A percentile compares a stretch with the other conserved stretches of the same genome.
Evolutionary conservation across 2,329 filamentous ascomycete species (phyloP).

Genomic region (Thelonectria olida): DNA sequence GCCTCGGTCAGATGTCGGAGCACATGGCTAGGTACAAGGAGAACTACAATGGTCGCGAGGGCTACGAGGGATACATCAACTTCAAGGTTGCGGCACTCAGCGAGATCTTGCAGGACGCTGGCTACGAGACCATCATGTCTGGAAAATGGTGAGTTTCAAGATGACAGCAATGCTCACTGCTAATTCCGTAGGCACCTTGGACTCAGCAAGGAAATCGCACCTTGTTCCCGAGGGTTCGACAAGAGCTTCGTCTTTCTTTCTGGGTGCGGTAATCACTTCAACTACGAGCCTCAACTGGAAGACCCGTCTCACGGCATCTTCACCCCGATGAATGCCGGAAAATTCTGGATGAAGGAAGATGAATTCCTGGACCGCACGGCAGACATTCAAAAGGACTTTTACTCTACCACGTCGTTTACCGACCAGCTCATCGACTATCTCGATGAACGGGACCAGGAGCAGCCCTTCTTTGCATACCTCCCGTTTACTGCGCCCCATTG

Average conservation of each 20-base stretch:
- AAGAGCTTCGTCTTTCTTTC: slow-evolving; percentile 67
- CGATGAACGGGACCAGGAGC: slow-evolving; percentile 30
- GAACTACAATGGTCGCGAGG: background rate
- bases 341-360: slow-evolving; percentile 1
- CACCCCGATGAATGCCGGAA: slow-evolving; percentile 12
- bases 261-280: slow-evolving; percentile 62
- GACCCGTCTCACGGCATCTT: background rate
- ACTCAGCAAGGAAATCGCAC: background rate
- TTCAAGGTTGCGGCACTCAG: slow-evolving; percentile 62
- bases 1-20: slow-evolving; percentile 63
- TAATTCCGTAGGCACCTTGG: too few species aligned
- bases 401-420: slow-evolving; percentile 55
- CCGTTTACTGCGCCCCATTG: slow-evolving; percentile 68
- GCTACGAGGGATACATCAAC: slow-evolving; percentile 63
- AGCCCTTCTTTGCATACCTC: slow-evolving; percentile 35
- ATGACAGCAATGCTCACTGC: too few species aligned
- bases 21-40: slow-evolving; percentile 35
- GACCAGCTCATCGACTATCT: slow-evolving; percentile 54
- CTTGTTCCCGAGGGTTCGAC: slow-evolving; percentile 58
- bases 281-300: slow-evolving; percentile 30
- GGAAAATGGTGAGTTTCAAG: slow-evolving; percentile 65
- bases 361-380: slow-evolving; percentile 36
- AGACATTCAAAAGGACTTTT: slow-evolving; percentile 51
- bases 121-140: slow-evolving; percentile 67
- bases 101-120: slow-evolving; percentile 62